Evolutionary conservation across 1,139 yeast genomes (phyloP), one percentile per base, ranked within the genome.

Genomic region (Candida pseudoviswanathii): DNA sequence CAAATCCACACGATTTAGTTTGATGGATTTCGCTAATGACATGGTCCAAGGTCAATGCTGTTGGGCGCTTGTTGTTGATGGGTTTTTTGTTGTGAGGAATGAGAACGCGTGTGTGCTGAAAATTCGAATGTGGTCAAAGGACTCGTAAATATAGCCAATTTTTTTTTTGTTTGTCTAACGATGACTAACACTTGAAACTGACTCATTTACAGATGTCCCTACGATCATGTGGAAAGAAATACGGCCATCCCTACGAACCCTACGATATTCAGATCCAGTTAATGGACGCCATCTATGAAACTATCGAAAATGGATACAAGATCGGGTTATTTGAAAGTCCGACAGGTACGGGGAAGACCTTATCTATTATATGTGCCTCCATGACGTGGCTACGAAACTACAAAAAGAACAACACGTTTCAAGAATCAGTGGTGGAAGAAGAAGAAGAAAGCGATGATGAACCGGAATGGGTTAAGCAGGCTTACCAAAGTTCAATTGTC

Each of bases 301-400:
- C 90, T 2, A 73, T 92, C 10, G 75, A 78, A 8, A 68, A 71
- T 11, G 73, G 75, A 29, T 82, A 77, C 63, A 89, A 86, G 62
- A 73, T 92, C 1, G 97, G 96, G 0, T 73, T 92, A 5, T 87
- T 92, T 60, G 98, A 92, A 64, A 86, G 96, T 54, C 98, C 99
- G 0, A 92, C 99, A 0, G 99, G 98, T 2, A 89, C 95, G 1
- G 98, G 98, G 3, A 92, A 92, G 66, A 91, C 97, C 0, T 70
- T 92, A 6, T 89, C 97, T 1, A 70, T 92, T 41, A 88, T 92
- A 1, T 94, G 98, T 62, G 83, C 96, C 0, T 74, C 95, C 0
- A 78, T 92, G 82, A 82, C 95, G 0, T 92, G 97, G 97, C 71
- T 92, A 9, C 70, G 97, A 46, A 79, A 83, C 38, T 72, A 80